These are phyloP conservation scores for Mortierella polycephala DNA, from an alignment of 371 early-diverging fungal species.

Conservation along the genomic window DNA sequence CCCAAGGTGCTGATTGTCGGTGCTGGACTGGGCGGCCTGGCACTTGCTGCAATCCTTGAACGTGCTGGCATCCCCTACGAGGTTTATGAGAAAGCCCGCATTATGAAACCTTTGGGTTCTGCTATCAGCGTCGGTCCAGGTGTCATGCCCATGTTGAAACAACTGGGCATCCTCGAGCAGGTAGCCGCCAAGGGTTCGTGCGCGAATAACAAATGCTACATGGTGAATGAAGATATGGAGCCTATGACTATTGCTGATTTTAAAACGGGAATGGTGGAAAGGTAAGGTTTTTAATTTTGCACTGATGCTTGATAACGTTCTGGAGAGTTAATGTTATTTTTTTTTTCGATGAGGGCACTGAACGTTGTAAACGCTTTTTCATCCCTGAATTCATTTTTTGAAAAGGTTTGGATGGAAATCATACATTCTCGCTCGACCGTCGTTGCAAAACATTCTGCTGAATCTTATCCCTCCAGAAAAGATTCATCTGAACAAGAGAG, in stretches of 20 bases:
- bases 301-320: too few relatives aligned
- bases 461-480: slow-evolving; percentile 13
- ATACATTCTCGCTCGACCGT: slow-evolving; percentile 17
- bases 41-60: slow-evolving; percentile 19
- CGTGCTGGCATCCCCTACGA: slow-evolving; percentile 11
- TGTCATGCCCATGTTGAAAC: slow-evolving; percentile 15
- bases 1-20: slow-evolving; percentile 28
- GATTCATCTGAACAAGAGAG: slow-evolving; percentile 16
- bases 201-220: not conserved
- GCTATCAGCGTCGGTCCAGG: slow-evolving; percentile 19
- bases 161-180: slow-evolving; percentile 14
- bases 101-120: slow-evolving; percentile 12
- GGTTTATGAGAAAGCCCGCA: slow-evolving; percentile 18
- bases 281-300: not conserved
- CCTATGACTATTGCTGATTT: not conserved
- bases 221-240: not conserved
- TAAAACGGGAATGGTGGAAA: not conserved
- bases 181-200: not conserved
- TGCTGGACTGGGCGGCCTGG: slow-evolving; percentile 22
- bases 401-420: slow-evolving; percentile 12
- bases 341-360: not conserved
- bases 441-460: slow-evolving; percentile 6
- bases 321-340: too few relatives aligned
- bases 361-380: not conserved
- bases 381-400: not conserved